Evolutionary conservation across 345 rosid species (phyloP).

Genomic region (Sonneratia caseolaris): DNA sequence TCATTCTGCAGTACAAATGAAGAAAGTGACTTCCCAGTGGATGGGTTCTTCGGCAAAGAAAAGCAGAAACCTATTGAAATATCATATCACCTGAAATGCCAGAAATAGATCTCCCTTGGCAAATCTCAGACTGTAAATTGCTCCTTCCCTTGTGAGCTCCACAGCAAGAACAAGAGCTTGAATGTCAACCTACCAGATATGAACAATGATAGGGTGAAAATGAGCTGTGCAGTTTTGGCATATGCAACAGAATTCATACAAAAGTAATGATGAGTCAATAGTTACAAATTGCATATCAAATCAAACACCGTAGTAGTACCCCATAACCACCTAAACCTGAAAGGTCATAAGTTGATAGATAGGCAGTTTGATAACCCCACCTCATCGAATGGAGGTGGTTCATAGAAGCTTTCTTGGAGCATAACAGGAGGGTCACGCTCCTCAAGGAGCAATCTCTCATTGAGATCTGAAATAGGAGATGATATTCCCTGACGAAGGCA

Average conservation of each 20-base stretch:
- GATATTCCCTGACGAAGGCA: slow-evolving; percentile 67
- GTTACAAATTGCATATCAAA: neutral
- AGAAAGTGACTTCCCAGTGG: neutral
- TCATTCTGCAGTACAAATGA: slow-evolving; percentile 58
- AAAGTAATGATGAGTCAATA: neutral
- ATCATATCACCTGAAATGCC: slow-evolving; percentile 71
- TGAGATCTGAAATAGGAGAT: slow-evolving; percentile 84
- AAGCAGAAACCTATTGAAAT: neutral
- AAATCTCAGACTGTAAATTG: slow-evolving; percentile 87
- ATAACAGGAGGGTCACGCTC: slow-evolving; percentile 76
- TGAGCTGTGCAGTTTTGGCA: neutral
- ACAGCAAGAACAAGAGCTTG: slow-evolving; percentile 98
- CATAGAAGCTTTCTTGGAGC: slow-evolving; percentile 56
- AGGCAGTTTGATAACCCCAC: slow-evolving; percentile 20
- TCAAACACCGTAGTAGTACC: neutral
- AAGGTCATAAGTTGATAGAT: neutral
- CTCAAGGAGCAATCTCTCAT: slow-evolving; percentile 73
- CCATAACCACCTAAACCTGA: neutral
- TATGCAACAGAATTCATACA: neutral
- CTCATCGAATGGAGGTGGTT: slow-evolving; percentile 92
- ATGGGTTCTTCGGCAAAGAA: neutral
- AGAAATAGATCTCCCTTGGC: slow-evolving; percentile 83
- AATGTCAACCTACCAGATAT: slow-evolving; percentile 56
- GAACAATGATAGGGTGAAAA: slow-evolving; percentile 7
- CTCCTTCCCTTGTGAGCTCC: slow-evolving; percentile 89